Base-by-base conservation (phyloP, 2,329 filamentous ascomycete genomes). In the Verticillium longisporum region DNA sequence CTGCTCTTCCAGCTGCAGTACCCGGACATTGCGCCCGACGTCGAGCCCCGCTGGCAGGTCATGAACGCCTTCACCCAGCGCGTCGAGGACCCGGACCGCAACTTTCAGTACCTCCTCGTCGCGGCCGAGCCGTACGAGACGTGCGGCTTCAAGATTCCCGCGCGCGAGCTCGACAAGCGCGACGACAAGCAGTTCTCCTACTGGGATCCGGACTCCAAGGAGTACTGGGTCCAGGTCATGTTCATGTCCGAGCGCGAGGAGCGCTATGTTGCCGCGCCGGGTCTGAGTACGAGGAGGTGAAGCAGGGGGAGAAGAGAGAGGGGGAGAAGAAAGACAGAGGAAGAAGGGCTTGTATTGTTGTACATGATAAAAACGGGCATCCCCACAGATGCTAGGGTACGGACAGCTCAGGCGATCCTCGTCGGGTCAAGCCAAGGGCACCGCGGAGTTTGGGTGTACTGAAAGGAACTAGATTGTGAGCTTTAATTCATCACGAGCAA, bases 161-260 rank as follows among this genome's bases (percentile, higher is more conserved):
- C 93, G 5, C 83, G 92, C 62, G 95, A 98, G 80, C 87, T 99
- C 62, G 95, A 99, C 77, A 86, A 92, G 69, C 84, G 90, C 31
- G 92, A 96, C 67, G 93, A 91, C 61, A 85, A 88, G 70, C 95
- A 93, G 75, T 99, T 94, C 84, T 89, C 86, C 60, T 98, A 93
- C 88, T 99, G 93, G 81, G 95, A 99, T 76, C 88, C 89, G 63
- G 95, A 99, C 74, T 87, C 89, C 65, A 97, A 96, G 81, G 94
- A 98, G 79, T 99, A 96, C 73, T 98, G 92, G 91, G 85, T 97
- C 50, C 95, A 98, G 80, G 84, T 99, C 66, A 90, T 98, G 81
- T 99, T 98, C 78, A 95, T 97, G 85, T 98, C 95, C 45, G 95
- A 99, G 81, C 87, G 95, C 65, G 95, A 98, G 77, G 94, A 97